Evolutionary conservation across 73 alveolate species (phyloP).

Genomic region (Stentor roeselii): DNA sequence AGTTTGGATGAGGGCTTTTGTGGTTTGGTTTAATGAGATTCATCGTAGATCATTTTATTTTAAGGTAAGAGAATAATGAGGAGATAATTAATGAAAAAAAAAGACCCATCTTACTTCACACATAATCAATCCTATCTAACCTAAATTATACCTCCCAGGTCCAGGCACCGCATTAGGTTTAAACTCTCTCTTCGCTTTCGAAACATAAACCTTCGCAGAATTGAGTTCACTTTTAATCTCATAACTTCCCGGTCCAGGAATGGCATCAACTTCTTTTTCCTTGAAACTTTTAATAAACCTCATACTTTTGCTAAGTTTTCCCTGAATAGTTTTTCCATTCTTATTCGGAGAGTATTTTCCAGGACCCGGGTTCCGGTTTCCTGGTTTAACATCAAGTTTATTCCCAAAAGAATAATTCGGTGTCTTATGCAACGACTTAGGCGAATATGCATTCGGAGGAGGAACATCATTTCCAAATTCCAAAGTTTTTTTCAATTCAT

Average conservation of each 20-base stretch:
- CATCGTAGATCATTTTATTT: too few species aligned
- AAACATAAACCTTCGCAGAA: too few species aligned
- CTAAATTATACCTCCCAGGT: background rate
- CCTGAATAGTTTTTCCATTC: background rate
- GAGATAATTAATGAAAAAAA: too few species aligned
- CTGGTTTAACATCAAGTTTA: background rate
- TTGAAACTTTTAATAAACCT: background rate
- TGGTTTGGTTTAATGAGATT: too few species aligned
- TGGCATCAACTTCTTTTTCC: background rate
- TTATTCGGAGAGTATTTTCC: background rate
- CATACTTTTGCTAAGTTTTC: background rate
- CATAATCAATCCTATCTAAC: too few species aligned
- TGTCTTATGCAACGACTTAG: background rate
- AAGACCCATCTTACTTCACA: too few species aligned
- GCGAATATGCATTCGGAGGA: background rate
- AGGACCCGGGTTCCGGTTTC: background rate
- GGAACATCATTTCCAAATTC: constrained; percentile 8
- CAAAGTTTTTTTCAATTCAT: background rate
- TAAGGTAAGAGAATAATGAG: too few species aligned
- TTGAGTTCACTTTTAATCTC: background rate
- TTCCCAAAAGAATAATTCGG: background rate
- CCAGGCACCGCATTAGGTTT: too few species aligned
- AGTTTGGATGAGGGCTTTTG: too few species aligned
- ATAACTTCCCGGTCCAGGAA: constrained; percentile 11
- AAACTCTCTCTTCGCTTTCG: background rate